Base-by-base conservation (phyloP, 805 yeast species). In the Wickerhamiella slavikovae region DNA sequence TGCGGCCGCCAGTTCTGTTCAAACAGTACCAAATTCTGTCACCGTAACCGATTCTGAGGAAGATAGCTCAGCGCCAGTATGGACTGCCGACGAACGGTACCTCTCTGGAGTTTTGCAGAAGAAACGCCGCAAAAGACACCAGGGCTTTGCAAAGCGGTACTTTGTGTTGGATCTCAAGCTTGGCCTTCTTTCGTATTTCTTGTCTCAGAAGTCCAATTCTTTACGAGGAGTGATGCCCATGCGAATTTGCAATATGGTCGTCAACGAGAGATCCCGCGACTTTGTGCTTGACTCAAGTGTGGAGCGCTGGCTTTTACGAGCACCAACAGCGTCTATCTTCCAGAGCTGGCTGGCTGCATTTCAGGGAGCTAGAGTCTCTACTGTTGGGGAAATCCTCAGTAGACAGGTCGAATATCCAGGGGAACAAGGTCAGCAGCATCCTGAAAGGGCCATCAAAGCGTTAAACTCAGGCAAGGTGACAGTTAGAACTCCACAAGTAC, bases 171-270 rank as follows among this genome's bases (percentile, higher is more conserved):
- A 83, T 48, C 67, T 71, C 55, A 71, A 71, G 47, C 71, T 75
- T 40, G 89, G 92, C 15, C 69, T 85, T 2, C 59, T 89, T 27
- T 77, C 80, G 25, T 89, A 89, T 49, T 79, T 75, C 47, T 48
- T 68, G 34, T 71, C 75, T 49, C 71, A 67, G 26, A 68, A 70
- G 28, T 69, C 79, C 24, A 66, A 71, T 41, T 70, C 71, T 39
- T 62, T 79, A 28, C 63, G 96, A 33, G 98, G 98, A 33, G 82
- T 79, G 44, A 80, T 89, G 79, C 91, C 85, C 22, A 68, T 89
- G 28, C 68, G 66, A 30, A 63, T 75, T 28, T 71, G 92, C 3
- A 76, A 76, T n/a, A 70, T 89, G 2, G 67, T 83, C 33, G 93
- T 92, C 0, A 73, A 73, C 41, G 60, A 67, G 16, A 64, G 65